Conservation (phyloP, 257 asterid species). For the Solanum neorickii region DNA sequence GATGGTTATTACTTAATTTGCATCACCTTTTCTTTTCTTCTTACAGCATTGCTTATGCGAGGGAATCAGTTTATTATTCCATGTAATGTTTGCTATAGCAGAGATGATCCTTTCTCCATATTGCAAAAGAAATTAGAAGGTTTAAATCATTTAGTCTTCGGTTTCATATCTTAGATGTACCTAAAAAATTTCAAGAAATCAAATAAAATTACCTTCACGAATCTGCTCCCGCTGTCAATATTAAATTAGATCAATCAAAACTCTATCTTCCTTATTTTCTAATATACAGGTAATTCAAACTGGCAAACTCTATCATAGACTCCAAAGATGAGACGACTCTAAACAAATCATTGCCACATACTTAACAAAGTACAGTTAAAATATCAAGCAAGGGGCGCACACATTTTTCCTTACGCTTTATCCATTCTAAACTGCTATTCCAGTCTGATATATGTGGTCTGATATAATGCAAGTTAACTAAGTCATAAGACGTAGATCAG, state of each 20-base stretch:
- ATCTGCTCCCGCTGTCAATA: not conserved
- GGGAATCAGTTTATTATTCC: not conserved
- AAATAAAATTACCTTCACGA: not conserved
- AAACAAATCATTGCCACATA: not conserved
- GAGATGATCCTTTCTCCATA: not conserved
- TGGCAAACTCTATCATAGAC: not conserved
- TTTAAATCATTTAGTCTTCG: not conserved
- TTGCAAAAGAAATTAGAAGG: not conserved
- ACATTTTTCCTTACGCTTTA: not conserved
- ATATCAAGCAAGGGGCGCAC: not conserved
- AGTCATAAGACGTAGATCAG: constrained; percentile 63
- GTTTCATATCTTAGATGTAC: not conserved
- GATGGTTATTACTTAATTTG: not conserved
- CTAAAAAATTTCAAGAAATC: not conserved
- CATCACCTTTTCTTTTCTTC: not conserved
- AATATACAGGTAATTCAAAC: not conserved
- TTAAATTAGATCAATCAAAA: not conserved
- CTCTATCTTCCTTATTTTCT: not conserved
- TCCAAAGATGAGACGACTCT: not conserved
- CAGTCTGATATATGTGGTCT: not conserved
- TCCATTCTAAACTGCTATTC: not conserved
- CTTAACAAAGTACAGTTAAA: not conserved
- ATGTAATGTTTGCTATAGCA: not conserved
- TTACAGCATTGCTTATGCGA: not conserved
- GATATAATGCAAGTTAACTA: constrained; percentile 3